Evolutionary conservation across 2,329 filamentous ascomycete species (phyloP).

Genomic region (Ustulina deusta): DNA sequence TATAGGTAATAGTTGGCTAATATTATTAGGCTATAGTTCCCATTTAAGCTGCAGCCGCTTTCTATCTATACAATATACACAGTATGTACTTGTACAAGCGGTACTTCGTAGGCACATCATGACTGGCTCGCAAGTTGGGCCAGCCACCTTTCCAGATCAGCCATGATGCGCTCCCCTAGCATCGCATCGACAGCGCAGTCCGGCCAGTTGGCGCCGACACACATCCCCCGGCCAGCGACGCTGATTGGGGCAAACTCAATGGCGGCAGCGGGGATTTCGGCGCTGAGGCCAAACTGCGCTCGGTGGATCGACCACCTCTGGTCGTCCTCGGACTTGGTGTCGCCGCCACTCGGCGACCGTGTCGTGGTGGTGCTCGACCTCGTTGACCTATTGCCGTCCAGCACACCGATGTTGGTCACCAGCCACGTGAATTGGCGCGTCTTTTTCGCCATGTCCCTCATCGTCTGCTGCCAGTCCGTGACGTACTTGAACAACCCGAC

Average conservation of each 20-base stretch:
- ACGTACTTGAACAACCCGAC: slow-evolving; percentile 52
- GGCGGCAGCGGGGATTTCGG: slow-evolving; percentile 39
- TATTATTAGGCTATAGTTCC: too few species aligned
- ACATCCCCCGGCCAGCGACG: slow-evolving; percentile 38
- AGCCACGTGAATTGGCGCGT: slow-evolving; percentile 51
- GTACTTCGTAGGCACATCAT: too few species aligned
- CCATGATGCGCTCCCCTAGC: slow-evolving; percentile 40
- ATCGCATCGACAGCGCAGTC: slow-evolving; percentile 39
- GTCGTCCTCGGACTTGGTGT: slow-evolving; percentile 3
- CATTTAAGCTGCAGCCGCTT: too few species aligned
- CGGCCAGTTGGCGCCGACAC: slow-evolving; percentile 40
- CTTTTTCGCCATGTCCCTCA: slow-evolving; percentile 47
- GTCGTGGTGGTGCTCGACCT: background rate
- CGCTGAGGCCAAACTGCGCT: slow-evolving; percentile 41
- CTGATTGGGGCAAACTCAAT: slow-evolving; percentile 35
- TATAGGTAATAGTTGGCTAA: too few species aligned
- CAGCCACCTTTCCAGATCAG: slow-evolving; percentile 44
- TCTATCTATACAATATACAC: too few species aligned
- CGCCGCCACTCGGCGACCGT: background rate
- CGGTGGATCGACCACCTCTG: slow-evolving; percentile 39
- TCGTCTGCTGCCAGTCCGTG: slow-evolving; percentile 51
- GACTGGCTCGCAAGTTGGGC: slow-evolving; percentile 11
- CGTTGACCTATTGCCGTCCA: slow-evolving; percentile 43
- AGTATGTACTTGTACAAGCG: too few species aligned
- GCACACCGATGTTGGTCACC: slow-evolving; percentile 53